Evolutionary conservation across 352 stramenopile genomes (phyloP), one percentile per base, ranked within the genome.

Genomic region (Pseudoperonospora humuli): DNA sequence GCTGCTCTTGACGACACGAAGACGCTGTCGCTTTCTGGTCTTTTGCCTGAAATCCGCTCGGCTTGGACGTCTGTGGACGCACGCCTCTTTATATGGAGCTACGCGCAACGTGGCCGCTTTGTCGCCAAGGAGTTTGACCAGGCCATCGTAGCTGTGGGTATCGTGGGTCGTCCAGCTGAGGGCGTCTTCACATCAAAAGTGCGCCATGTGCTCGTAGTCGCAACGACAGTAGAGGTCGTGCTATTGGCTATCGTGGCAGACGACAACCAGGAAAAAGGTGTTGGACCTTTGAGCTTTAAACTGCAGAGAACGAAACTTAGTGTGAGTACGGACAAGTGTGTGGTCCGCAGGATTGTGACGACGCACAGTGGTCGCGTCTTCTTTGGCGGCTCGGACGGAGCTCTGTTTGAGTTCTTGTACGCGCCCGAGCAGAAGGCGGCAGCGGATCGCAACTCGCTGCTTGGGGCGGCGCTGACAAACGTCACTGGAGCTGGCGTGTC

Each of bases 41-140:
- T 98, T 8, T 65, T 98, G 28, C 74, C 87, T 10, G 67, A 92
- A 20, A 83, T 96, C 7, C 63, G 93, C 61, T 71, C 96, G 33
- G 94, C 86, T 19, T 99, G 95, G 95, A 87, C 97, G 41, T 95
- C 73, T n/a, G 76, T 97, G 17, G 95, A 98, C 64, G 75, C 93
- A 27, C 78, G 76, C 0, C 65, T 99, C 11, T 98, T 96, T 50
- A 66, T 99, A 8, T 99, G 95, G 94, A 89, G 86, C 49, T 98
- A 97, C 70, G 68, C 65, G 2, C 58, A 84, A 26, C 68, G 68
- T 28, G 77, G 67, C 10, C 73, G 73, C 36, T 96, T 95, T 44
- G 82, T 68, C n/a, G 72, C 80, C 17, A 97, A 96, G 54, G 69
- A 89, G 45, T 90, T 88, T 46, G 76, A 94, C 42, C 91, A 98